These are phyloP conservation scores for Diaporthe sp. DNA, from an alignment of 2,329 filamentous ascomycete species.

Conservation along the genomic window DNA sequence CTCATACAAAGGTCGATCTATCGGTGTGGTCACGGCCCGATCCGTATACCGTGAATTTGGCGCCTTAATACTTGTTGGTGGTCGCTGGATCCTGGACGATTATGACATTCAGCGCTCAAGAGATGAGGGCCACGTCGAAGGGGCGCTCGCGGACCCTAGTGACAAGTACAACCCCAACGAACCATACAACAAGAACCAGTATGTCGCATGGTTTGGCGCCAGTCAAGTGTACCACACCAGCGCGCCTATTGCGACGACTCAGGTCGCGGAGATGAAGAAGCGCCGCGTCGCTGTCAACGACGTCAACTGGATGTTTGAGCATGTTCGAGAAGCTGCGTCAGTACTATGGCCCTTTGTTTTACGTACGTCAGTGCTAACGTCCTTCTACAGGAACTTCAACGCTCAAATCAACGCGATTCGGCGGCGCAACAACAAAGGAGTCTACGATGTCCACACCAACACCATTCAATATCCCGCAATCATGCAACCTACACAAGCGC, in stretches of 20 bases:
- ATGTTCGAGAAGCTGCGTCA: conserved; percentile 91
- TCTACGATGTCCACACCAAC: conserved; percentile 97
- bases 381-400: conserved; percentile 80
- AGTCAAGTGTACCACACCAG: conserved; percentile 94
- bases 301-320: conserved; percentile 96
- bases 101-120: conserved; percentile 84
- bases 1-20: conserved; percentile 97
- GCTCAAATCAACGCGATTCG: conserved; percentile 77
- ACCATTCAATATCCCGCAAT: conserved; percentile 86
- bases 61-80: conserved; percentile 92
- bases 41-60: conserved; percentile 98
- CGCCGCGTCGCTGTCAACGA: conserved; percentile 90
- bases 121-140: conserved; percentile 84
- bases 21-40: conserved; percentile 94
- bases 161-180: conserved; percentile 83
- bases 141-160: conserved; percentile 90
- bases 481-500: conserved; percentile 90
- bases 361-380: conserved; percentile 31
- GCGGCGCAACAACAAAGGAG: conserved; percentile 76
- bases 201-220: conserved; percentile 97
- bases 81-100: conserved; percentile 87
- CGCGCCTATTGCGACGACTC: conserved; percentile 80
- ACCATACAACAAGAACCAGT: conserved; percentile 98
- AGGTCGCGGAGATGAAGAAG: conserved; percentile 80
- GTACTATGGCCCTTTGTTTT: conserved; percentile 44